phyloP scores from a whole-genome alignment of 78 protist genomes.

The Emiliania huxleyi region DNA sequence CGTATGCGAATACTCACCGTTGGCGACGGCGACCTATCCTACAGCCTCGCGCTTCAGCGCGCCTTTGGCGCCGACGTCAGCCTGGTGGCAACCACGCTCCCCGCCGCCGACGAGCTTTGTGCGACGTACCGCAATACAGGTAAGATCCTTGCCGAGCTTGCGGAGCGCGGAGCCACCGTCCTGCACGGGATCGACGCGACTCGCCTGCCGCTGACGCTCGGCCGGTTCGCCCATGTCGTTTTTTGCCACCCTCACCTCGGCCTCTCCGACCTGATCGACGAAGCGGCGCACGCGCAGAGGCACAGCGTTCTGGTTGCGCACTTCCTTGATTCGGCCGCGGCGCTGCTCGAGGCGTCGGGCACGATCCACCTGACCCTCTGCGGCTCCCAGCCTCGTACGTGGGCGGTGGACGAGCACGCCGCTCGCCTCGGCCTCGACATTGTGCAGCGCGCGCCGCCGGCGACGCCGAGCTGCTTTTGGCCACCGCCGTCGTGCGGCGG shows the following conservation, averaged over 20 bases:
- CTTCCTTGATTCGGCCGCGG: not conserved
- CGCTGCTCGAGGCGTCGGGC: not conserved
- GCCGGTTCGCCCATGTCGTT: not conserved
- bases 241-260: not conserved
- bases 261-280: not conserved
- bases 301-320: not conserved
- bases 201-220: not conserved
- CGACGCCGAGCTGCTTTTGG: not conserved
- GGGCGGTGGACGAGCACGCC: not conserved
- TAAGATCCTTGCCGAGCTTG: not conserved
- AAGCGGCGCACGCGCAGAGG: not conserved
- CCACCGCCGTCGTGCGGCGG: too few relatives aligned
- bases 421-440: not conserved
- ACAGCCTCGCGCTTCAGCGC: not conserved
- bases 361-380: not conserved
- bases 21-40: not conserved
- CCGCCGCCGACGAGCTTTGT: not conserved
- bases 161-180: not conserved
- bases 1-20: too few relatives aligned
- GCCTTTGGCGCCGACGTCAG: not conserved
- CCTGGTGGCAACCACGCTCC: not conserved
- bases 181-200: not conserved
- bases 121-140: not conserved
- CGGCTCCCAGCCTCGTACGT: not conserved
- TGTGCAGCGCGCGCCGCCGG: not conserved